These are phyloP conservation scores for Phytophthora cryptogea DNA, from an alignment of 352 stramenopile species.

Conservation along the genomic window DNA sequence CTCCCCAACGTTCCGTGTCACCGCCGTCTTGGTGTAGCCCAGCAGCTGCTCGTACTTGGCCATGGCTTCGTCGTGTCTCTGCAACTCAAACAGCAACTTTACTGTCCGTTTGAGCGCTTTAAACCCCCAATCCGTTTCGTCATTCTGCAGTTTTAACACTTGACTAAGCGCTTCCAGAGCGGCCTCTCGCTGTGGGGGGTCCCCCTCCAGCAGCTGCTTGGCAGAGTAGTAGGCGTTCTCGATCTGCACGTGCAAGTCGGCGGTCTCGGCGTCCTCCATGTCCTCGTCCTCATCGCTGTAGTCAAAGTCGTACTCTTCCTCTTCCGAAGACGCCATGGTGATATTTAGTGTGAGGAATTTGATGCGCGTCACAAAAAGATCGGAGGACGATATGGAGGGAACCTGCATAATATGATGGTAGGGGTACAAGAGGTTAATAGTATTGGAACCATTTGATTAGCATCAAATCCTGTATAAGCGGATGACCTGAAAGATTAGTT, in stretches of 20 bases:
- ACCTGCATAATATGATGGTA: no score
- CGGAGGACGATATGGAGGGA: no score
- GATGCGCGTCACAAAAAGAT: neutral
- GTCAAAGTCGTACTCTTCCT: conserved; percentile 91
- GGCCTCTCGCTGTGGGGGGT: conserved; percentile 40
- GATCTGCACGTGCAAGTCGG: conserved; percentile 85
- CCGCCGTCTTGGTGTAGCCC: conserved; percentile 83
- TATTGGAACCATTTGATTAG: no score
- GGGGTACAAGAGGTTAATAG: no score
- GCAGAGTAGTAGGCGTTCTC: conserved; percentile 95
- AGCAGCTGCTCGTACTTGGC: conserved; percentile 90
- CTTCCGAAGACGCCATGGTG: conserved; percentile 55
- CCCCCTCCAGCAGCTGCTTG: conserved; percentile 80
- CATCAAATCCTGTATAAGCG: no score
- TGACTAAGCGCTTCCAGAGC: conserved; percentile 58
- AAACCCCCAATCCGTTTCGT: conserved; percentile 90
- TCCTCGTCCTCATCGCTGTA: conserved; percentile 93
- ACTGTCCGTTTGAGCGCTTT: conserved; percentile 95
- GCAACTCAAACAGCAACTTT: conserved; percentile 90
- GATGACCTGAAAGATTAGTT: no score
- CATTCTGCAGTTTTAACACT: conserved; percentile 58
- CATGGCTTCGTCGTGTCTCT: conserved; percentile 76
- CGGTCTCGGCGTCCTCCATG: conserved; percentile 78
- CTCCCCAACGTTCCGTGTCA: conserved; percentile 94
- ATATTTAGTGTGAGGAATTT: neutral